Percentiles rank a stretch among this genome's conserved stretches.
These are phyloP conservation scores for Trichoderma harzianum DNA, from an alignment of 2,329 filamentous ascomycete genomes.

Conservation along the genomic window DNA sequence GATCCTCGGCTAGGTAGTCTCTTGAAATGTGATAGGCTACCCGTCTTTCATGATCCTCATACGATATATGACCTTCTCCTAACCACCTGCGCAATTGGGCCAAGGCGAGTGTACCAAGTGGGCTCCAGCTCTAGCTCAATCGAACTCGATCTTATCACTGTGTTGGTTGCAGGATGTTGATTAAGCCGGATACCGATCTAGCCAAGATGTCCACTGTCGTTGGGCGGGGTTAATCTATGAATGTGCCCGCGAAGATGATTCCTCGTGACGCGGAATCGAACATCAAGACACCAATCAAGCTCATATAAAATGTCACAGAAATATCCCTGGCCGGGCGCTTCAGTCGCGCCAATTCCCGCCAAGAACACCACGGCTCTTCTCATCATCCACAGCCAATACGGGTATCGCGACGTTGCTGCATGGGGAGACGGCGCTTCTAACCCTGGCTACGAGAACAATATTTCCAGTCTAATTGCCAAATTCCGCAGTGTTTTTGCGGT, in stretches of 20 bases:
- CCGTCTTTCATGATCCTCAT: not conserved
- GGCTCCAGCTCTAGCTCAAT: not conserved
- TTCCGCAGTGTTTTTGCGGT: constrained; percentile 6
- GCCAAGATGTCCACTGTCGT: not conserved
- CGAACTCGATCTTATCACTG: not conserved
- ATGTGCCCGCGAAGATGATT: not conserved
- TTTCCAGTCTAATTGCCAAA: constrained; percentile 4
- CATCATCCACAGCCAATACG: constrained; percentile 22
- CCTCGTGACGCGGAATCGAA: not conserved
- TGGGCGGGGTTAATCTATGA: not conserved
- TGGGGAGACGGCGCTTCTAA: constrained; percentile 10
- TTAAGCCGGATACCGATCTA: not conserved
- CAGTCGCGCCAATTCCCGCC: not conserved
- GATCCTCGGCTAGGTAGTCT: not conserved
- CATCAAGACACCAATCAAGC: not conserved
- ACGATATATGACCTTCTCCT: not conserved
- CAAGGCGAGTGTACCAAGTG: not conserved
- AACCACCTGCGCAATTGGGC: not conserved
- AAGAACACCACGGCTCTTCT: constrained; percentile 18
- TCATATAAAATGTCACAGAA: not conserved
- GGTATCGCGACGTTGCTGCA: constrained; percentile 1
- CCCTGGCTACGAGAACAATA: constrained; percentile 11
- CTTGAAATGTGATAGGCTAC: not conserved
- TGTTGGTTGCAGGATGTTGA: not conserved
- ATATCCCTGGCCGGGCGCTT: not conserved